Evolutionary conservation across 768 basidiomycete species (phyloP).

Genomic region (Neoboletus magnificus): DNA sequence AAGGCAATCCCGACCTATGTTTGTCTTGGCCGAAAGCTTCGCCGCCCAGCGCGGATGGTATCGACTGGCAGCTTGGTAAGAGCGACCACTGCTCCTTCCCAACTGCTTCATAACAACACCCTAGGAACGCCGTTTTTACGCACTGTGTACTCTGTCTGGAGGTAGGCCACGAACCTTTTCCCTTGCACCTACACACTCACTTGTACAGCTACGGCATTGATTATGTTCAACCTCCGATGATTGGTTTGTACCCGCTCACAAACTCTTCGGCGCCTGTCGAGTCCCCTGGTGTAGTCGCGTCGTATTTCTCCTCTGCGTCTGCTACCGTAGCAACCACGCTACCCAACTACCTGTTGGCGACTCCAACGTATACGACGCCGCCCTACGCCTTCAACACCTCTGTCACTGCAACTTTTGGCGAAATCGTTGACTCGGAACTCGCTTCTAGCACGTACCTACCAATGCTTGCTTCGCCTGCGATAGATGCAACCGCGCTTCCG

Average conservation of each 20-base stretch:
- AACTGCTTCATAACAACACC: not conserved
- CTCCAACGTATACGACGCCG: conserved; percentile 61
- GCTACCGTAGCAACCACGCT: conserved; percentile 65
- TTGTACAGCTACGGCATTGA: conserved; percentile 66
- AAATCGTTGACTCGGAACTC: conserved; percentile 57
- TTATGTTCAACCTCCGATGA: conserved; percentile 67
- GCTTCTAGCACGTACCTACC: conserved; percentile 71
- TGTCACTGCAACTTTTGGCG: conserved; percentile 49
- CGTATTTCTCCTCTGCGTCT: conserved; percentile 58
- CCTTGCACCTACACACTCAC: conserved; percentile 3
- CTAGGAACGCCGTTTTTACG: conserved; percentile 64
- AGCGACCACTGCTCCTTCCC: not conserved
- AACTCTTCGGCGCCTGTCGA: conserved; percentile 44
- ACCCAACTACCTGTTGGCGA: conserved; percentile 67
- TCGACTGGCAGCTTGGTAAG: conserved; percentile 81
- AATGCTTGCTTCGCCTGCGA: conserved; percentile 42
- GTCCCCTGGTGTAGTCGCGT: conserved; percentile 40
- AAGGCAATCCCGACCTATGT: conserved; percentile 63
- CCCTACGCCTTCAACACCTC: conserved; percentile 70
- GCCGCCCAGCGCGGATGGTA: conserved; percentile 65
- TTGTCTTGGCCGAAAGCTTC: conserved; percentile 70
- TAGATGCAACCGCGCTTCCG: conserved; percentile 56
- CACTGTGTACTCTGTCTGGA: conserved; percentile 77
- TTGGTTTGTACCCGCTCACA: conserved; percentile 66
- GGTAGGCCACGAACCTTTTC: conserved; percentile 36